Base-by-base conservation (phyloP, 306 rosid species). In the Mimosa bimucronata region DNA sequence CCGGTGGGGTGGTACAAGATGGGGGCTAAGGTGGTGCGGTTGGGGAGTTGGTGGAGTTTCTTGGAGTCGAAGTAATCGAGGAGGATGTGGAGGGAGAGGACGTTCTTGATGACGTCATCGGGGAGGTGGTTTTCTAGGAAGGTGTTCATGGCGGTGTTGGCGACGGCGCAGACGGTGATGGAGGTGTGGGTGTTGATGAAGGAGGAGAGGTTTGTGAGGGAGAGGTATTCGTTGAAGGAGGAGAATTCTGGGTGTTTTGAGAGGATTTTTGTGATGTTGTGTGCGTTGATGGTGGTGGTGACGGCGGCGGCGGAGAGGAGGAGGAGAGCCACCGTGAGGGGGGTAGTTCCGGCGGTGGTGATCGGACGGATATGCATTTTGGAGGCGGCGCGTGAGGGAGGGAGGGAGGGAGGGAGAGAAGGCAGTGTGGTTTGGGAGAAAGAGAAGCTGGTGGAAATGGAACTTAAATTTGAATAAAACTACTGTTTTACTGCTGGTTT, bases 31-130 rank as follows among this genome's bases (percentile, higher is more conserved):
- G 97, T 94, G 6, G 97, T 91, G 72, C 98, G 97, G 85, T 94
- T 88, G 29, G 95, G 88, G 92, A 94, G 92, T 86, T 94, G 97
- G 90, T 92, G 98, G 83, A 94, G 97, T 86, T 94, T 94, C 77
- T 90, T 94, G 79, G 98, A 94, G 16, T 90, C 94, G 73, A 91
- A 94, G 87, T 90, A 94, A 90, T 94, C 98, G 62, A 92, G 90
- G 52, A 94, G 89, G 42, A 94, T 83, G 79, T 94, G 98, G 76
- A 94, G 92, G 41, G 98, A 91, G 89, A 94, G 92, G 28, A 93
- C 85, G 89, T 94, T 92, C 68, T 94, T 94, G 11, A 92, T 7
- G 37, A 95, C 80, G 84, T 79, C 74, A 74, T 91, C 80, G 37
- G 97, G 76, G 1, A 84, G 92, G 26, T 83, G 83, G 26, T 88